Conservation (phyloP, 2,329 filamentous ascomycete genomes). For the Ceratocystis eucalypticola region DNA sequence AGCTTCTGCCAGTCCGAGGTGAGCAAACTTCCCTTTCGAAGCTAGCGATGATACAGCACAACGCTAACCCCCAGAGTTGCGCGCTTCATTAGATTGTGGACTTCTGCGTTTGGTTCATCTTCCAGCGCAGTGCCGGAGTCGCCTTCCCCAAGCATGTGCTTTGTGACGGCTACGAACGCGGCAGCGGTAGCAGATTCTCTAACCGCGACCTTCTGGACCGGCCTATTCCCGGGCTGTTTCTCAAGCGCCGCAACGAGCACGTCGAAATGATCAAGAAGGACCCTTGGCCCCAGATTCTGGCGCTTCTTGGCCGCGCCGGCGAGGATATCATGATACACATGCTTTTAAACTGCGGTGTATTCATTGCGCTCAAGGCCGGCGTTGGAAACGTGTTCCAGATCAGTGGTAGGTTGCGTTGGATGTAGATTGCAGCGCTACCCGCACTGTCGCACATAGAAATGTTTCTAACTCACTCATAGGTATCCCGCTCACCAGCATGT, state of each 20-base stretch:
- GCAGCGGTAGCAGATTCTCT: slow-evolving; percentile 25
- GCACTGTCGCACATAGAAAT: background rate
- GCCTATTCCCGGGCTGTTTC: slow-evolving; percentile 42
- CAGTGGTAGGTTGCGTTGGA: slow-evolving; percentile 44
- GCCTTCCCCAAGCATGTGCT: slow-evolving; percentile 54
- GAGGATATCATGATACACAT: slow-evolving; percentile 66
- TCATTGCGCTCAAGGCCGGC: slow-evolving; percentile 45
- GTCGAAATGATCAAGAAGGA: slow-evolving; percentile 52
- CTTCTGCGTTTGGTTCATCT: slow-evolving; percentile 64
- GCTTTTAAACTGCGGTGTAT: slow-evolving; percentile 66
- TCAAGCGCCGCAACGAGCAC: slow-evolving; percentile 45
- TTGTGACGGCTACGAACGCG: slow-evolving; percentile 64
- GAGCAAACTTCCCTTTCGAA: slow-evolving; percentile 22
- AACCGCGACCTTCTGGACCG: slow-evolving; percentile 45
- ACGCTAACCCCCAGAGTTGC: slow-evolving; percentile 8
- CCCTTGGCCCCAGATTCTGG: slow-evolving; percentile 64
- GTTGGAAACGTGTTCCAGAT: slow-evolving; percentile 62
- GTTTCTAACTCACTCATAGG: slow-evolving; percentile 26
- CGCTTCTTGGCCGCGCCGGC: slow-evolving; percentile 59
- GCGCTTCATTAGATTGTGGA: slow-evolving; percentile 49
- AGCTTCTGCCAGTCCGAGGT: slow-evolving; percentile 52
- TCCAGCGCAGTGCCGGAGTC: slow-evolving; percentile 37
- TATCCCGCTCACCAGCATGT: slow-evolving; percentile 37
- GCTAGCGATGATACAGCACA: slow-evolving; percentile 7
- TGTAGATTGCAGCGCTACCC: background rate